Percentiles rank a stretch among this genome's conserved stretches.
Evolutionary conservation across 2,329 filamentous ascomycete genomes (phyloP).

Genomic region (Xylariaceae sp.): DNA sequence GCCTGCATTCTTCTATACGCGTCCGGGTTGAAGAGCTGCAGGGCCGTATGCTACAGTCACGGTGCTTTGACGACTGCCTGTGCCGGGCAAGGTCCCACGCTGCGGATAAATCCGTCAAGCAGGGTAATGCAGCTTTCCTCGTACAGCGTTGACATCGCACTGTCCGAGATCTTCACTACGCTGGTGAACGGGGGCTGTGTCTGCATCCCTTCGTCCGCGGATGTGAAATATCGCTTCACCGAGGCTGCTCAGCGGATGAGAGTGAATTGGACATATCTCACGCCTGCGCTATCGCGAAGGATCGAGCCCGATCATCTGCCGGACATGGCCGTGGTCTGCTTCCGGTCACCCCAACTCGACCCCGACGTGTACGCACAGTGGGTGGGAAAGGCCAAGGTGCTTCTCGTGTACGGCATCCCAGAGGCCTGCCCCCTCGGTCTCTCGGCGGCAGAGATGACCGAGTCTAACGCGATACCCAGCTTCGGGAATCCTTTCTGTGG

Average conservation of each 20-base stretch:
- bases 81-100: conserved; percentile 42
- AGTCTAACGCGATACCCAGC: conserved; percentile 33
- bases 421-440: conserved; percentile 48
- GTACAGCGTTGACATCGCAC: conserved; percentile 49
- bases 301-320: conserved; percentile 24
- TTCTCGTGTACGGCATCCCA: conserved; percentile 47
- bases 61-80: conserved; percentile 50
- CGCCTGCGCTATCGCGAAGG: conserved; percentile 44
- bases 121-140: conserved; percentile 55
- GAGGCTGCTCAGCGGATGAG: conserved; percentile 38
- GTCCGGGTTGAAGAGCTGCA: conserved; percentile 50
- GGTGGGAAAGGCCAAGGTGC: conserved; percentile 39
- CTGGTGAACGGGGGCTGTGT: conserved; percentile 47
- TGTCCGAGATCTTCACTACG: conserved; percentile 49
- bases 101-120: conserved; percentile 45
- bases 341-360: conserved; percentile 45
- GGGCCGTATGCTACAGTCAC: conserved; percentile 59
- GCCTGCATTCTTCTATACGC: conserved; percentile 59
- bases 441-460: conserved; percentile 40
- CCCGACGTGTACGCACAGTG: conserved; percentile 44
- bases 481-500: conserved; percentile 45
- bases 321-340: conserved; percentile 30
- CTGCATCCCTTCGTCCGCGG: conserved; percentile 41
- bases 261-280: conserved; percentile 41
- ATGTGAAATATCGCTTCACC: conserved; percentile 38